phyloP scores from a whole-genome alignment of 495 filamentous ascomycete genomes.

The Entonaema liquescens region DNA sequence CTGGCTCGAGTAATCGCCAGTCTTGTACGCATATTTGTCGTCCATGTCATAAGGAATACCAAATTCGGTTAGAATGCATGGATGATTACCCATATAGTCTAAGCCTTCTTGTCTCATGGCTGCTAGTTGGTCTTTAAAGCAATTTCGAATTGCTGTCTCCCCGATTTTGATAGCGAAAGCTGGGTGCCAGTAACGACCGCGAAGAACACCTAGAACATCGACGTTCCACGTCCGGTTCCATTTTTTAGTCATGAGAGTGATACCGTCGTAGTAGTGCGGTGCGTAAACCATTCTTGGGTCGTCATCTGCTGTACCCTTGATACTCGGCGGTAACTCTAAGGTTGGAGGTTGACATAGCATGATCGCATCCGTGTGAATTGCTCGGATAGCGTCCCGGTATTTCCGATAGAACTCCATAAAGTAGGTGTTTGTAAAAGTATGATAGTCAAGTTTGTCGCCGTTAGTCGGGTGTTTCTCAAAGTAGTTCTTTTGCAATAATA shows the following conservation, averaged over 20 bases:
- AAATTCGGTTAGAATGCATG: constrained; percentile 92
- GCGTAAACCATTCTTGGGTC: constrained; percentile 91
- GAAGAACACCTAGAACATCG: constrained; percentile 90
- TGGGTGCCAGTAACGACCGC: constrained; percentile 86
- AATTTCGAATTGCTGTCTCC: constrained; percentile 95
- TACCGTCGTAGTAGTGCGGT: constrained; percentile 95
- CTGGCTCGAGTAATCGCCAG: constrained; percentile 95
- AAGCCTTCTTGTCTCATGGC: constrained; percentile 88
- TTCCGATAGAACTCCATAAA: constrained; percentile 87
- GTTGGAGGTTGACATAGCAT: constrained; percentile 93
- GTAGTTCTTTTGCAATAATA: constrained; percentile 84
- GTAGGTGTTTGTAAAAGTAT: constrained; percentile 86
- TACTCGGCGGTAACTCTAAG: constrained; percentile 85
- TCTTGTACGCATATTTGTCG: constrained; percentile 90
- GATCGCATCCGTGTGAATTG: constrained; percentile 79
- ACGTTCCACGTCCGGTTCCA: constrained; percentile 98
- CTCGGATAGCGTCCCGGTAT: constrained; percentile 75
- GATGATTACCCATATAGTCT: constrained; percentile 88
- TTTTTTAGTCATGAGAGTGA: constrained; percentile 96
- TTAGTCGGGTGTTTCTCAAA: constrained; percentile 79
- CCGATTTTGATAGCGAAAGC: constrained; percentile 92
- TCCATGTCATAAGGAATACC: constrained; percentile 99
- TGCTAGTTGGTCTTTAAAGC: constrained; percentile 88
- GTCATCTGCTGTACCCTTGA: constrained; percentile 89
- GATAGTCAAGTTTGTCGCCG: constrained; percentile 77